Base-by-base conservation (phyloP, 2,329 filamentous ascomycete species). In the Thelonectria rubi region DNA sequence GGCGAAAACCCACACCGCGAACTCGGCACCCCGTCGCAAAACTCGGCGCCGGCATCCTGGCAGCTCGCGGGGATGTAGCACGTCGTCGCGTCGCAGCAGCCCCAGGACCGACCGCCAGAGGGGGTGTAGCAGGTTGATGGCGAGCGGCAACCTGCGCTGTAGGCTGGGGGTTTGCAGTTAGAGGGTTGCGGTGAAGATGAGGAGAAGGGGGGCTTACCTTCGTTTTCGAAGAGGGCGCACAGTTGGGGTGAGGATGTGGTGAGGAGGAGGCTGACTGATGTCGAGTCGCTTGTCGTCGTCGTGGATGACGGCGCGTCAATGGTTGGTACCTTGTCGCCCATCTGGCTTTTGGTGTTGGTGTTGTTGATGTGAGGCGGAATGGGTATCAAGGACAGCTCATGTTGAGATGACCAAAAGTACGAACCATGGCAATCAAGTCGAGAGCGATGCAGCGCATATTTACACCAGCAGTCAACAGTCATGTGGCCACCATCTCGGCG, bases 11-110 rank as follows among this genome's bases (percentile, higher is more conserved):
- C 20, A 34, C 54, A 56, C 5, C 11, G 10, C 5, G 45, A 49
- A 6, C 15, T 40, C 3, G 54, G 30, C 5, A 34, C 49, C 4
- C 54, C 54, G 7, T n/a, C 54, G 32, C 54, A 56, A 15, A 30
- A 56, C 6, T 20, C 11, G 2, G 54, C 54, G 7, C 54, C 54
- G 7, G 15, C 54, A 32, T 56, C 54, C 20, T 56, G 26, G 54
- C 54, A 56, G 4, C 30, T 30, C 3, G 45, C 54, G 9, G 54
- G 54, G 17, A 56, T 30, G 14, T 56, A 49, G 21, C 54, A 56
- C 14, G 15, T 24, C 2, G 34, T 40, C 14, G 17, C 21, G 17
- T 42, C 45, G 37, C 54, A 56, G 21, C 54, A 56, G 6, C 54
- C 54, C 54, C 45, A 56, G 26, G 54, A 48, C 9, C 30, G 26